phyloP scores from a whole-genome alignment of 106 monocot genomes.

The Iris macrosiphon region DNA sequence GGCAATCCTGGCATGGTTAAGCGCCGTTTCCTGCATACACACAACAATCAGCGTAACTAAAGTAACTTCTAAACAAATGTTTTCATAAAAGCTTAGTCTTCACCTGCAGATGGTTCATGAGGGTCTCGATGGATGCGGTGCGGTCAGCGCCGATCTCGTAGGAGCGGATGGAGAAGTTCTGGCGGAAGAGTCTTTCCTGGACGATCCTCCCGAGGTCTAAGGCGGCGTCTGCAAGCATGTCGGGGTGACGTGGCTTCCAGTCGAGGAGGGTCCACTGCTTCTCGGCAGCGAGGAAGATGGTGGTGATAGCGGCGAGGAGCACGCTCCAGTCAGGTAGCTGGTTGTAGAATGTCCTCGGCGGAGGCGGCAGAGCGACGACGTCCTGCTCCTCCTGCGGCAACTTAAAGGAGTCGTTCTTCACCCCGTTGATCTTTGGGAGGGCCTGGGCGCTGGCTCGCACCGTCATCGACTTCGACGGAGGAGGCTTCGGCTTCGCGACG shows the following conservation, averaged over 20 bases:
- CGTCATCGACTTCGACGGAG: slow-evolving; percentile 27
- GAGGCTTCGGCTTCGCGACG: slow-evolving; percentile 24
- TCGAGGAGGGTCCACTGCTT: slow-evolving; percentile 82
- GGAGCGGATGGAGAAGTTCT: slow-evolving; percentile 81
- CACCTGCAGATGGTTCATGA: slow-evolving; percentile 98
- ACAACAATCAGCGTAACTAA: not conserved
- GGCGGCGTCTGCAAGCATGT: slow-evolving; percentile 75
- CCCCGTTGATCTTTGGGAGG: slow-evolving; percentile 46
- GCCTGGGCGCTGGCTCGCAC: slow-evolving; percentile 50
- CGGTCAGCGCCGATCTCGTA: slow-evolving; percentile 92
- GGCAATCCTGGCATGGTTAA: slow-evolving; percentile 71
- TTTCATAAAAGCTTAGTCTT: not conserved
- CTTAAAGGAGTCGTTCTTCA: slow-evolving; percentile 34
- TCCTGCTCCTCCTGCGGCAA: slow-evolving; percentile 11
- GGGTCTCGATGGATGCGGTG: slow-evolving; percentile 87
- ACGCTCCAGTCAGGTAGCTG: slow-evolving; percentile 91
- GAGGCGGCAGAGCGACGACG: slow-evolving; percentile 16
- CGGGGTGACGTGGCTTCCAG: slow-evolving; percentile 82
- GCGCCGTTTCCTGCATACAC: slow-evolving; percentile 69
- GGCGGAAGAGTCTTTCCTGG: slow-evolving; percentile 65
- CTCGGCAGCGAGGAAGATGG: slow-evolving; percentile 80
- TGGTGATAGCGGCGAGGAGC: slow-evolving; percentile 80
- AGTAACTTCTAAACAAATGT: not conserved
- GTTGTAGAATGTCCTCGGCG: slow-evolving; percentile 79
- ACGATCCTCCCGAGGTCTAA: slow-evolving; percentile 64